phyloP scores from a whole-genome alignment of 352 stramenopile genomes.

The Pythium volutum region DNA sequence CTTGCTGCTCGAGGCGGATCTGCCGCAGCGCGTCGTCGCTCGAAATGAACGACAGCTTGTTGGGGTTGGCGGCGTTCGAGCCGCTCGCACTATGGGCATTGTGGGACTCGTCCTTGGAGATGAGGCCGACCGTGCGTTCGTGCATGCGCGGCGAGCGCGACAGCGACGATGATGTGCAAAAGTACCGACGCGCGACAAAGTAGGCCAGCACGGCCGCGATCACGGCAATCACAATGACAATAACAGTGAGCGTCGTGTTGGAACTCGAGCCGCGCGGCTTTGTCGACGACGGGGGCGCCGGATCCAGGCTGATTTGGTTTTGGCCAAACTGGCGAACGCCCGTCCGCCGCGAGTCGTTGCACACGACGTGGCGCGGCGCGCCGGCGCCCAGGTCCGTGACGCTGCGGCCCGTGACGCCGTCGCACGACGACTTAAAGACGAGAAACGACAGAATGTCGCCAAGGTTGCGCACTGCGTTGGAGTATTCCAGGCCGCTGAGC shows the following conservation, averaged over 20 bases:
- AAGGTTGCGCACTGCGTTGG: slow-evolving; percentile 6
- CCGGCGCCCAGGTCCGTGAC: background rate
- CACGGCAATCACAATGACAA: slow-evolving; percentile 44
- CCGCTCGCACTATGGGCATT: too few relatives aligned
- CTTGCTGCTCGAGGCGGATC: slow-evolving; percentile 48
- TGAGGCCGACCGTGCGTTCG: slow-evolving; percentile 21
- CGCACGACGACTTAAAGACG: background rate
- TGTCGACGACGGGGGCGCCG: background rate
- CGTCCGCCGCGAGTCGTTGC: background rate
- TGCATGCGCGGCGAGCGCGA: slow-evolving; percentile 16
- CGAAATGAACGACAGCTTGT: slow-evolving; percentile 60
- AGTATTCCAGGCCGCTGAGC: slow-evolving; percentile 8
- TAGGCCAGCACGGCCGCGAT: slow-evolving; percentile 36
- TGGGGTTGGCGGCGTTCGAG: background rate
- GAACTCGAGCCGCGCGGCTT: slow-evolving; percentile 2
- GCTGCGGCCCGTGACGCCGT: background rate
- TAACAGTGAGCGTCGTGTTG: slow-evolving; percentile 43
- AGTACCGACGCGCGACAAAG: slow-evolving; percentile 38
- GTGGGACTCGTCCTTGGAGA: slow-evolving; percentile 25
- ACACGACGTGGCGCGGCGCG: background rate
- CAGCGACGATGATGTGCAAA: slow-evolving; percentile 14
- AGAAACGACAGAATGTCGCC: background rate
- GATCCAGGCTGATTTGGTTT: background rate
- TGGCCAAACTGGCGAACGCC: background rate
- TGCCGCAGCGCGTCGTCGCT: slow-evolving; percentile 60